Conservation (phyloP, 2,329 filamentous ascomycete species). For the Moelleriella libera region DNA sequence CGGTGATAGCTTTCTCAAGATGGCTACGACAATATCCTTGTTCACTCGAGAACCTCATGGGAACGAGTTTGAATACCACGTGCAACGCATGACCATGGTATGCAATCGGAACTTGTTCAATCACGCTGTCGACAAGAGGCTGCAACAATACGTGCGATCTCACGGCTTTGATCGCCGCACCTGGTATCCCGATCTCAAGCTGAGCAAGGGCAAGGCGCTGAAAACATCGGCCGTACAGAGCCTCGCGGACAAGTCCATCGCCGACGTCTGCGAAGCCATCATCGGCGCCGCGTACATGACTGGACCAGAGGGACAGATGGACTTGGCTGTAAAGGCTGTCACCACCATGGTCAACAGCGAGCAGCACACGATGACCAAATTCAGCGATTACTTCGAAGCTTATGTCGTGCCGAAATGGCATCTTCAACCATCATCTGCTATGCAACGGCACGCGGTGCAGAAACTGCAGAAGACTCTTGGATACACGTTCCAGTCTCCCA, state of each 20-base stretch:
- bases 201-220: conserved; percentile 57
- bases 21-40: conserved; percentile 81
- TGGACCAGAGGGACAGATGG: conserved; percentile 25
- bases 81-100: conserved; percentile 77
- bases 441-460: conserved; percentile 53
- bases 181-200: conserved; percentile 76
- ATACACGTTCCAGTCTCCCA: conserved; percentile 58
- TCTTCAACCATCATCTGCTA: conserved; percentile 41
- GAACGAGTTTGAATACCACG: conserved; percentile 78
- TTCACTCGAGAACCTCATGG: conserved; percentile 64
- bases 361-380: conserved; percentile 56
- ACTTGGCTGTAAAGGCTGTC: conserved; percentile 48
- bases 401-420: conserved; percentile 66
- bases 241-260: conserved; percentile 78
- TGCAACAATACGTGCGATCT: conserved; percentile 70
- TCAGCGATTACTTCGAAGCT: conserved; percentile 55
- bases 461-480: conserved; percentile 45
- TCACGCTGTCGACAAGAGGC: conserved; percentile 50
- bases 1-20: conserved; percentile 88
- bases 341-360: conserved; percentile 54
- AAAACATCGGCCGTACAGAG: conserved; percentile 37
- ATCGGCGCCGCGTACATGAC: conserved; percentile 71
- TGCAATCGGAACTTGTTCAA: conserved; percentile 86
- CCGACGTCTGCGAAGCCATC: conserved; percentile 86
- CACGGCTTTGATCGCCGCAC: conserved; percentile 63